Evolutionary conservation across 2,329 filamentous ascomycete species (phyloP), one percentile per base, ranked within the genome.

Genomic region (Fusarium camptoceras): DNA sequence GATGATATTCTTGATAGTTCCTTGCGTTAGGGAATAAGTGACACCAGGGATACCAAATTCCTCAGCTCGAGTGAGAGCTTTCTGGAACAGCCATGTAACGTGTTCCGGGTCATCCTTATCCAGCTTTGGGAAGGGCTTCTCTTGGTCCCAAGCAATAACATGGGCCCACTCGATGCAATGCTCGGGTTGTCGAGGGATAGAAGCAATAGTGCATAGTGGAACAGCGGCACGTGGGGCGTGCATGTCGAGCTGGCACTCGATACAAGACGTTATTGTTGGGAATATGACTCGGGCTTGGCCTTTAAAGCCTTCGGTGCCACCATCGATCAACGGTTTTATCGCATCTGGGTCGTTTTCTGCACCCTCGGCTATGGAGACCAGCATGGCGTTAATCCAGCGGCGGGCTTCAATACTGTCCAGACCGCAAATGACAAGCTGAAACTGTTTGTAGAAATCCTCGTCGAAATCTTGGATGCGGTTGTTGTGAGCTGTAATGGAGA

Each of bases 111-210:
- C 94, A 79, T 99, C 97, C 74, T 94, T 98, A 81, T 99, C 96
- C 49, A 99, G 91, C 37, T 88, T 86, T 20, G 94, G 90, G 71
- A 95, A 97, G 68, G 92, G 92, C 78, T 92, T 91, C 76, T 94
- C 89, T 73, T 92, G 88, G 67, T 97, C 94, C 96, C 96, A 99
- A 42, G 96, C 96, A 68, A 99, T 98, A 76, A 98, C 92, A 79
- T 98, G 95, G 0, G 96, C 97, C 96, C 96, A 99, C 82, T 99
- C 96, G 76, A 99, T 93, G 79, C 96, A 99, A 82, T 99, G 96
- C 79, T 98, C 94, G 2, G 96, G 96, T 78, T 99, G 96, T 16
- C 96, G 92, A 12, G 96, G 96, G 72, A 99, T 98, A 20, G 94
- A 97, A 18, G 96, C 96, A 61, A 99, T 90, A 6, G 96, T 99